A percentile compares a stretch with the other conserved stretches of the same genome.
Evolutionary conservation across 345 rosid species (phyloP).

Genomic region (Raphanus raphanistrum): DNA sequence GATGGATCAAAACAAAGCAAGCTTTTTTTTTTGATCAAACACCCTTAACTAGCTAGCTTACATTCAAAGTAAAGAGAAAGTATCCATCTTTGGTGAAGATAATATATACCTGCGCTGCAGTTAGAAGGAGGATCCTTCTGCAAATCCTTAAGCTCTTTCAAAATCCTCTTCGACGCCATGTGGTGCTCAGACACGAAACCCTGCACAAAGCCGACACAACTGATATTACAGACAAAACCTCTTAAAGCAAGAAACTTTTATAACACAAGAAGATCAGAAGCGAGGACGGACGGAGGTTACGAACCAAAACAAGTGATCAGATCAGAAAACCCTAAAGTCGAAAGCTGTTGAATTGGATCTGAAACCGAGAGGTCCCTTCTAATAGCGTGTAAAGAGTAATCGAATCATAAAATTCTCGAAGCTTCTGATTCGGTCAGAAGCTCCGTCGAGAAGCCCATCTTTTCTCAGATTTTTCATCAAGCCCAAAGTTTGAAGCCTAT

Average conservation of each 20-base stretch:
- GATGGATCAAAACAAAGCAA: neutral
- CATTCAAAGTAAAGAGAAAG: neutral
- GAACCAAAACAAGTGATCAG: slow-evolving; percentile 14
- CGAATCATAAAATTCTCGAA: neutral
- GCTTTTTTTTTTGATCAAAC: too few relatives aligned
- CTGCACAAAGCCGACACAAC: neutral
- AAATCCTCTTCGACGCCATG: slow-evolving; percentile 53
- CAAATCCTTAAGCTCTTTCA: slow-evolving; percentile 43
- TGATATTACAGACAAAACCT: neutral
- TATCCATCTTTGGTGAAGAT: neutral
- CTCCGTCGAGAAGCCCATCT: neutral
- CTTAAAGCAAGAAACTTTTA: neutral
- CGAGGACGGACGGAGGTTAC: neutral
- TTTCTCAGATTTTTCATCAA: neutral
- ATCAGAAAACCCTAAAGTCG: slow-evolving; percentile 24
- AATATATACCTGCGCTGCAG: slow-evolving; percentile 50
- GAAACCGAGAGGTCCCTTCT: neutral
- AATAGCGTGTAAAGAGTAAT: neutral
- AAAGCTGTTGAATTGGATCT: neutral
- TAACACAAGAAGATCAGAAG: neutral
- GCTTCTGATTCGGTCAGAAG: neutral
- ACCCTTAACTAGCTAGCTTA: neutral
- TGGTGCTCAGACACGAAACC: neutral
- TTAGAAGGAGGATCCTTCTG: slow-evolving; percentile 57
- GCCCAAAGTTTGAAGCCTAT: neutral